Percentiles rank a stretch among this genome's conserved stretches.
Evolutionary conservation across 768 basidiomycete species (phyloP).

Genomic region (Mycena metata): DNA sequence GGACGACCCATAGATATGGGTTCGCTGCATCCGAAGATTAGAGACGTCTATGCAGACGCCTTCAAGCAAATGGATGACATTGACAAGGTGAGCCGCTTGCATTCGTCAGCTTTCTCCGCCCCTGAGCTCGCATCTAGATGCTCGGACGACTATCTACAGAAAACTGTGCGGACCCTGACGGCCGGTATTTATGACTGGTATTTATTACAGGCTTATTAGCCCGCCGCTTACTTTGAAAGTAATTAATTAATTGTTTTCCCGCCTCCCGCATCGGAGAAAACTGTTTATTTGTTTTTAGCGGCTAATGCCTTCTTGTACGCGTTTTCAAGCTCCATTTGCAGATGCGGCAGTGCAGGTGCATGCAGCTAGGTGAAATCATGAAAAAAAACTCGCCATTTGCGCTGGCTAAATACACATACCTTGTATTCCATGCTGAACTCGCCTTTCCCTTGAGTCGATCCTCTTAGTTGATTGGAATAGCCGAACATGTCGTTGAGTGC

Average conservation of each 20-base stretch:
- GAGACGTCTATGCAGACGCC: slow-evolving; percentile 77
- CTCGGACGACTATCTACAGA: slow-evolving; percentile 31
- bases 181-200: slow-evolving; percentile 17
- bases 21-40: slow-evolving; percentile 75
- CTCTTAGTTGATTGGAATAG: slow-evolving; percentile 93
- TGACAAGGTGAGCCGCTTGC: slow-evolving; percentile 69
- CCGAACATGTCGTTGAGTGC: slow-evolving; percentile 99
- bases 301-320: slow-evolving; percentile 85
- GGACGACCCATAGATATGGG: slow-evolving; percentile 73
- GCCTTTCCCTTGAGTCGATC: slow-evolving; percentile 97
- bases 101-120: neutral
- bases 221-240: slow-evolving; percentile 11
- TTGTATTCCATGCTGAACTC: slow-evolving; percentile 88
- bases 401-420: slow-evolving; percentile 54
- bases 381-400: neutral
- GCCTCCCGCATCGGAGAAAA: neutral
- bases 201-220: slow-evolving; percentile 21
- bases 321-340: slow-evolving; percentile 92
- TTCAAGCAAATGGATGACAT: slow-evolving; percentile 85
- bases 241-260: slow-evolving; percentile 23
- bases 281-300: slow-evolving; percentile 71
- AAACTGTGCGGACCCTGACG: slow-evolving; percentile 23
- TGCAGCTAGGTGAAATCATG: slow-evolving; percentile 68
- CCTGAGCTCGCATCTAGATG: slow-evolving; percentile 12
- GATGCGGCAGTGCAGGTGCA: slow-evolving; percentile 83